Evolutionary conservation across 352 stramenopile genomes (phyloP).

Genomic region (Phytophthora pistaciae): DNA sequence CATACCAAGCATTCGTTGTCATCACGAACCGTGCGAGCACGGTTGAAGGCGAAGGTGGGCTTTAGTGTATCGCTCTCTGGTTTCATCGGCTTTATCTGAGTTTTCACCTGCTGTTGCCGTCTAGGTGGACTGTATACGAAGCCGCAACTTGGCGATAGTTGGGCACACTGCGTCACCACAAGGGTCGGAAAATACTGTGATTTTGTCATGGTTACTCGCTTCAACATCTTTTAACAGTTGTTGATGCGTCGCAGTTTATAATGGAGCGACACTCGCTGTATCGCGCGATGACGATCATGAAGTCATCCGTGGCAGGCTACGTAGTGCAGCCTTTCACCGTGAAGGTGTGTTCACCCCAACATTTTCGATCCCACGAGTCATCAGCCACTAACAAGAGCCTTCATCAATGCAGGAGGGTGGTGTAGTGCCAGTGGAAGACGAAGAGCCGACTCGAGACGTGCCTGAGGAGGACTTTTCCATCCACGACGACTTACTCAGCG

Average conservation of each 20-base stretch:
- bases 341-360: constrained; percentile 36
- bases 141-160: constrained; percentile 69
- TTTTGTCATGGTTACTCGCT: constrained; percentile 8
- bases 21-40: constrained; percentile 75
- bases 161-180: constrained; percentile 76
- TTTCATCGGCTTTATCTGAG: not conserved
- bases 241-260: constrained; percentile 52
- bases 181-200: constrained; percentile 34
- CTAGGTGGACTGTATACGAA: constrained; percentile 67
- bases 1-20: constrained; percentile 69
- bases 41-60: constrained; percentile 36
- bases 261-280: constrained; percentile 64
- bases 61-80: not conserved
- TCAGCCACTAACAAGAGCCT: not conserved
- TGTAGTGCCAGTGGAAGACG: constrained; percentile 44
- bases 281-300: constrained; percentile 69
- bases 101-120: constrained; percentile 16
- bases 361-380: not conserved
- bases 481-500: constrained; percentile 65
- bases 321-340: constrained; percentile 74
- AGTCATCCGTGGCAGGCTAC: constrained; percentile 64
- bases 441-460: constrained; percentile 11
- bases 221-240: constrained; percentile 14
- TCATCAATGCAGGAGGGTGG: constrained; percentile 46
- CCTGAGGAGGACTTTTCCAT: constrained; percentile 49